These are phyloP conservation scores for Syzygium jambos DNA, from an alignment of 345 rosid genomes.

Conservation along the genomic window DNA sequence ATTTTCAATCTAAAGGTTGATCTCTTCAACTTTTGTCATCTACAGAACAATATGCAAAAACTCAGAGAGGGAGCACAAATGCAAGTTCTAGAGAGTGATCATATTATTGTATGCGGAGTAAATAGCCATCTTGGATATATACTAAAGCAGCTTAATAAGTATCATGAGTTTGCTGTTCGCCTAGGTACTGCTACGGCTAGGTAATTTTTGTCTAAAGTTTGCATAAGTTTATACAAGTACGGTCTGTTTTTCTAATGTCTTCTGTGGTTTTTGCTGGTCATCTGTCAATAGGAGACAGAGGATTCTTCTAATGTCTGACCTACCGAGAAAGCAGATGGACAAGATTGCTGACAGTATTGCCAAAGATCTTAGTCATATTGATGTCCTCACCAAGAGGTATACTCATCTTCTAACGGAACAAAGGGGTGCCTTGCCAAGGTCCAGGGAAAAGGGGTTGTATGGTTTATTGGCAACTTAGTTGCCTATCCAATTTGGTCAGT, in stretches of 20 bases:
- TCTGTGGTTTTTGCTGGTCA: not conserved
- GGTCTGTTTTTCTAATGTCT: not conserved
- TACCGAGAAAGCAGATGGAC: slow-evolving; percentile 95
- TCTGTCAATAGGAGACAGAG: slow-evolving; percentile 65
- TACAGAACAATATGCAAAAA: slow-evolving; percentile 82
- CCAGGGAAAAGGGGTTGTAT: not conserved
- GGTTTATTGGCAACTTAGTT: not conserved
- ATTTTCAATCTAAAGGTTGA: not conserved
- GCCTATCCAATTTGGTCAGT: not conserved
- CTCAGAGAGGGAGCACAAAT: slow-evolving; percentile 95
- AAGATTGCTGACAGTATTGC: slow-evolving; percentile 62
- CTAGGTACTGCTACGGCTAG: slow-evolving; percentile 92
- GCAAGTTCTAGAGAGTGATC: slow-evolving; percentile 90
- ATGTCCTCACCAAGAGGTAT: slow-evolving; percentile 86
- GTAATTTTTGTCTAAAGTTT: slow-evolving; percentile 26
- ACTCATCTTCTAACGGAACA: not conserved
- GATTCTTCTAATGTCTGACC: slow-evolving; percentile 92
- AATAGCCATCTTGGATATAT: slow-evolving; percentile 74
- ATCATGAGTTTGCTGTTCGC: slow-evolving; percentile 84
- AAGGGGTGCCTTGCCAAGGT: not conserved
- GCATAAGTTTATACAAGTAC: not conserved
- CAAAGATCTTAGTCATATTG: slow-evolving; percentile 80
- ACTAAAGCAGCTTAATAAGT: slow-evolving; percentile 83
- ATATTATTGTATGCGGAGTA: slow-evolving; percentile 84
- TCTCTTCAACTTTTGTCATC: slow-evolving; percentile 4